Evolutionary conservation across 495 filamentous ascomycete species (phyloP).

Genomic region (Stereocaulon alpinum): DNA sequence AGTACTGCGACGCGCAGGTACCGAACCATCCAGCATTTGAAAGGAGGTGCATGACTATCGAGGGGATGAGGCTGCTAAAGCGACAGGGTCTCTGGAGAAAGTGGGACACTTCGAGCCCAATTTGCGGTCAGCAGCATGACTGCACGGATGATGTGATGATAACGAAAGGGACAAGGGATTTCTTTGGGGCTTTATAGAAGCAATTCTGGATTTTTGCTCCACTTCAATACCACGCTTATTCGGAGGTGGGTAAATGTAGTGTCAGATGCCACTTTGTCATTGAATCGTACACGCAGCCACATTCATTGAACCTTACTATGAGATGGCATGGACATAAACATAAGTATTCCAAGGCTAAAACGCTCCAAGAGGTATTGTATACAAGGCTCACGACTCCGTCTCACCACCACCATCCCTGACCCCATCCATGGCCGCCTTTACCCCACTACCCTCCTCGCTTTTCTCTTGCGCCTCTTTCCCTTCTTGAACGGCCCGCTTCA

Average conservation of each 20-base stretch:
- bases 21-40: too few species aligned
- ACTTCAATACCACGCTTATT: too few species aligned
- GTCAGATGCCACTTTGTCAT: too few species aligned
- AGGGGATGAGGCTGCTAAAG: not conserved
- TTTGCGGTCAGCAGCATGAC: slow-evolving; percentile 1
- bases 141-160: not conserved
- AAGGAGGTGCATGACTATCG: too few species aligned
- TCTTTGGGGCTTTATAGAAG: too few species aligned
- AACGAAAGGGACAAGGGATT: too few species aligned
- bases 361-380: not conserved
- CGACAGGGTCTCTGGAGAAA: slow-evolving; percentile 13
- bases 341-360: not conserved
- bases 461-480: slow-evolving; percentile 33
- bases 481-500: slow-evolving; percentile 61
- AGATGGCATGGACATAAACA: too few species aligned
- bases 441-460: not conserved
- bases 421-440: not conserved
- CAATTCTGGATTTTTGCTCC: too few species aligned
- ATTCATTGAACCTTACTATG: too few species aligned
- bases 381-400: not conserved
- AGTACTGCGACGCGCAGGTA: too few species aligned
- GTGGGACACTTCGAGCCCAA: slow-evolving; percentile 5
- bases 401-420: not conserved
- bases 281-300: too few species aligned
- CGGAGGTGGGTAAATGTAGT: too few species aligned